Percentiles rank a stretch among this genome's conserved stretches.
phyloP scores from a whole-genome alignment of 2,329 filamentous ascomycete species.

The Pyrenophora graminea region DNA sequence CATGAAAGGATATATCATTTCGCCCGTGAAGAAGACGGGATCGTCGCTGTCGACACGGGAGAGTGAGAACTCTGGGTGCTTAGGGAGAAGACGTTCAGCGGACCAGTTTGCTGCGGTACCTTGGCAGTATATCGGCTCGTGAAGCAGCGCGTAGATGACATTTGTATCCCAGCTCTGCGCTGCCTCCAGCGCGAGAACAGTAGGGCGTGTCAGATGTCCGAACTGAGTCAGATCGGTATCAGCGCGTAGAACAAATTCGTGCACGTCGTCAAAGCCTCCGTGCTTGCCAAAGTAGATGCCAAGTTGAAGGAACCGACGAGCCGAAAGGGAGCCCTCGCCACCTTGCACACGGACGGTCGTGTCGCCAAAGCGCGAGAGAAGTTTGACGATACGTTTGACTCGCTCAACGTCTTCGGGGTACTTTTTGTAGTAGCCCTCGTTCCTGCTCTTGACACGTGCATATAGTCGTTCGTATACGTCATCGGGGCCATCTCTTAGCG shows the following conservation, averaged over 20 bases:
- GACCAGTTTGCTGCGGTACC: conserved; percentile 73
- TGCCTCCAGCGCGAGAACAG: conserved; percentile 69
- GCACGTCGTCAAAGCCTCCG: conserved; percentile 48
- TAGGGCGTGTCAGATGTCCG: conserved; percentile 73
- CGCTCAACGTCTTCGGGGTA: conserved; percentile 77
- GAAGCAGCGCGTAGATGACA: conserved; percentile 82
- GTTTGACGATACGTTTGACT: conserved; percentile 68
- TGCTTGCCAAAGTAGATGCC: conserved; percentile 80
- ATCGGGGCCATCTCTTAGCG: conserved; percentile 71
- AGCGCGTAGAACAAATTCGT: conserved; percentile 69
- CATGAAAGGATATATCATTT: conserved; percentile 89
- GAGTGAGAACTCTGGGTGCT: conserved; percentile 50
- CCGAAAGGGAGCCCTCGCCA: conserved; percentile 69
- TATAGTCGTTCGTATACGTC: conserved; percentile 77
- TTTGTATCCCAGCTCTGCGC: conserved; percentile 72
- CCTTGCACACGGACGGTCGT: conserved; percentile 69
- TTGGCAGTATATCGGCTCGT: conserved; percentile 87
- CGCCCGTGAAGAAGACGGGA: conserved; percentile 80
- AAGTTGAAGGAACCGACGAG: conserved; percentile 74
- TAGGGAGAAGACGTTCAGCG: conserved; percentile 65
- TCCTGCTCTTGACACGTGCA: conserved; percentile 69
- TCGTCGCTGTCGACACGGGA: conserved; percentile 47
- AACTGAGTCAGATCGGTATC: conserved; percentile 75
- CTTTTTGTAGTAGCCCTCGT: conserved; percentile 79
- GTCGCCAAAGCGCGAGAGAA: conserved; percentile 62